These are phyloP conservation scores for Phytophthora capsici DNA, from an alignment of 352 stramenopile genomes.

Conservation along the genomic window DNA sequence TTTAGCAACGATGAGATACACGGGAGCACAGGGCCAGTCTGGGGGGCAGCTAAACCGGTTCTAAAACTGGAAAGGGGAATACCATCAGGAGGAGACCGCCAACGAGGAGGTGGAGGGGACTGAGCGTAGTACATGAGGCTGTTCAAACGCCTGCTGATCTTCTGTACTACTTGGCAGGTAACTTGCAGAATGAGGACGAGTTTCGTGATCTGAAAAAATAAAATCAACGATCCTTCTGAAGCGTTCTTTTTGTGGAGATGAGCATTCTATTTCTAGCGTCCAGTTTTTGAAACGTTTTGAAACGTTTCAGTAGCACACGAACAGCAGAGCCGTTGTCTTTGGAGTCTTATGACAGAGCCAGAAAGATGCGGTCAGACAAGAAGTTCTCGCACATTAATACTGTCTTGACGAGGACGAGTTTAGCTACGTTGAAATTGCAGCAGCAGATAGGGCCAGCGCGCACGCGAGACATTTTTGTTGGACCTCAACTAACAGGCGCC, in stretches of 20 bases:
- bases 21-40: slow-evolving; percentile 9
- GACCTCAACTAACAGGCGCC: too few relatives aligned
- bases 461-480: too few relatives aligned
- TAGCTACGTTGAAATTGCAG: too few relatives aligned
- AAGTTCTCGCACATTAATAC: background rate
- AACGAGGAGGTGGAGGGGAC: background rate
- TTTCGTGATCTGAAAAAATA: slow-evolving; percentile 5
- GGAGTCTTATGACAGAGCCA: background rate
- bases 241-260: background rate
- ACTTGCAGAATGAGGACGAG: slow-evolving; percentile 17
- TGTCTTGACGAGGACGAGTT: background rate
- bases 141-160: too few relatives aligned
- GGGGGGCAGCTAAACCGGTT: slow-evolving; percentile 1
- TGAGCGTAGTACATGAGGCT: background rate
- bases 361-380: background rate
- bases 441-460: too few relatives aligned
- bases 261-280: background rate
- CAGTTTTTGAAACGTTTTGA: background rate
- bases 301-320: background rate
- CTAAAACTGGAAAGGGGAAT: slow-evolving; percentile 14
- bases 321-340: background rate
- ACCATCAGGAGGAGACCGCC: background rate
- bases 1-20: slow-evolving; percentile 26
- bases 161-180: too few relatives aligned
- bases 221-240: background rate